These are phyloP conservation scores for Papilionanthe hybrid DNA, from an alignment of 116 monocot genomes.

Conservation along the genomic window DNA sequence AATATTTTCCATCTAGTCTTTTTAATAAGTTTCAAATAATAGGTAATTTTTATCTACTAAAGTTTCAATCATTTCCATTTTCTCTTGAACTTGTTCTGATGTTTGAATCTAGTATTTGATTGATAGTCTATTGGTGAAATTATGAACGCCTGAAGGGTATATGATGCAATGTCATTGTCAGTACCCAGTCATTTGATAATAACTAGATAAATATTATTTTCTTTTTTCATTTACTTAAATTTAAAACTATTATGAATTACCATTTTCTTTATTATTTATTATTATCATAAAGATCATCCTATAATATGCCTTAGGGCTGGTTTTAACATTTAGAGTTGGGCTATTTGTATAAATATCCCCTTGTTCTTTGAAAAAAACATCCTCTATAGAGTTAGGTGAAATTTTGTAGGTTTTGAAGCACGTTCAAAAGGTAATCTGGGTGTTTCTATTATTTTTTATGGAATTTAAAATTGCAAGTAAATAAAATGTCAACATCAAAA, in stretches of 20 bases:
- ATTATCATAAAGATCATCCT: neutral
- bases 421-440: no score
- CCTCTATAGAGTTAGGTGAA: no score
- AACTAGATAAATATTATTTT: neutral
- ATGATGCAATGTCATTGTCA: neutral
- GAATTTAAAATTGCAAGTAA: no score
- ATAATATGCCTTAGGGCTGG: no score
- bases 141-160: neutral
- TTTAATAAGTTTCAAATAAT: neutral
- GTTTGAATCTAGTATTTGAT: neutral
- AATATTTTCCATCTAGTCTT: neutral
- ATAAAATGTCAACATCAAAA: no score
- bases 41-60: neutral
- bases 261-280: neutral
- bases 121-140: neutral
- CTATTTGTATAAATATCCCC: no score
- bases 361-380: no score
- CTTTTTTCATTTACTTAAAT: neutral
- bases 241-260: neutral
- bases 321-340: no score
- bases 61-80: neutral
- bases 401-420: no score
- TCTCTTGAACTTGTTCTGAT: neutral
- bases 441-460: no score
- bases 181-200: neutral